Conservation (phyloP, 83 land plant genomes). For the Isoetes engelmannii region DNA sequence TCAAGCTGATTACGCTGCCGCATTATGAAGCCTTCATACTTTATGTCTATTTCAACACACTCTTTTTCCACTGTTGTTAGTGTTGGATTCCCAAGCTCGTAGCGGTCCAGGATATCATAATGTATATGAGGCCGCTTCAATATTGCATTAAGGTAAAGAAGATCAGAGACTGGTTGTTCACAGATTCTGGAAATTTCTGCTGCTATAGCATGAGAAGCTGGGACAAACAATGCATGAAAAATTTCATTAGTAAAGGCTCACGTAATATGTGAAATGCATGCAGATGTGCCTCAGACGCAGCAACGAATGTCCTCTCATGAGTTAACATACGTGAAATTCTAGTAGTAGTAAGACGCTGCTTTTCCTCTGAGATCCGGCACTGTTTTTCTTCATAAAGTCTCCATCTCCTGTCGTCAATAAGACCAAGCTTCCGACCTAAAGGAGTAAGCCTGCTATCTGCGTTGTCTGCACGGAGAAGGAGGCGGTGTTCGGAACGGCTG, state of each 20-base stretch:
- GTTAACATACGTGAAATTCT: conserved; percentile 48
- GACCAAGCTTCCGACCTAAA: conserved; percentile 74
- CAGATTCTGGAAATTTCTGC: conserved; percentile 54
- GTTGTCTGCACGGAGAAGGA: conserved; percentile 89
- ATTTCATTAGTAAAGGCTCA: too few species aligned
- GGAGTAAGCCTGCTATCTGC: conserved; percentile 97
- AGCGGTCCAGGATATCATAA: conserved; percentile 64
- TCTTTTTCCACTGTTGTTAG: conserved; percentile 72
- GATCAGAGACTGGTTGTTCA: conserved; percentile 68
- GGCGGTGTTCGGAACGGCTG: conserved; percentile 95
- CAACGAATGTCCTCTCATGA: too few species aligned
- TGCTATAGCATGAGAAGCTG: conserved; percentile 66
- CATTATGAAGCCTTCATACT: conserved; percentile 86
- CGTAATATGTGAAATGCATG: too few species aligned
- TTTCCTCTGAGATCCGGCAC: conserved; percentile 61
- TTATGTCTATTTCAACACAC: conserved; percentile 94
- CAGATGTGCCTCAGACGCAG: too few species aligned
- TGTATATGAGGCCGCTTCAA: conserved; percentile 84
- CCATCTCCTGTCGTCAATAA: conserved; percentile 92
- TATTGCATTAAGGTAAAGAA: conserved; percentile 48
- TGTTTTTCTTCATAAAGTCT: conserved; percentile 73
- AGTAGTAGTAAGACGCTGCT: conserved; percentile 52
- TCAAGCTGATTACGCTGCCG: conserved; percentile 79
- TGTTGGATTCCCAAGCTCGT: conserved; percentile 67
- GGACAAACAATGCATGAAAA: not conserved